phyloP scores from a whole-genome alignment of 192 early-diverging fungal species.

The Coemansia sp. region DNA sequence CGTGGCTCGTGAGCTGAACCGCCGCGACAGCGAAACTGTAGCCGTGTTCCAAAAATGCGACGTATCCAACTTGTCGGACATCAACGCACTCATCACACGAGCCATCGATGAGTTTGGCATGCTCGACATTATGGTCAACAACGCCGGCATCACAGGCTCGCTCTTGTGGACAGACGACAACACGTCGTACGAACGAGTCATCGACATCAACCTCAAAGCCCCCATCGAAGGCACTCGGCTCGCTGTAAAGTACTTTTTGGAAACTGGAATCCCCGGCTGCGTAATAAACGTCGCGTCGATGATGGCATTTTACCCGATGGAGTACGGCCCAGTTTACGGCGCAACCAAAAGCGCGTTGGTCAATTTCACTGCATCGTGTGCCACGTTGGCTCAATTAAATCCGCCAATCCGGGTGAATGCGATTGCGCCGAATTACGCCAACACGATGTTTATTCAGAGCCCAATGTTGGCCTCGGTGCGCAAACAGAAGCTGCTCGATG shows the following conservation, averaged over 20 bases:
- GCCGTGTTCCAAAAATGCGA: constrained; percentile 58
- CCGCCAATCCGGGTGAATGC: constrained; percentile 63
- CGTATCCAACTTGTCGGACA: constrained; percentile 46
- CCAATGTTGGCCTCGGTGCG: constrained; percentile 2
- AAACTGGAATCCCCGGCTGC: constrained; percentile 57
- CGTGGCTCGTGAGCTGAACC: constrained; percentile 45
- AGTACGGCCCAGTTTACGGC: constrained; percentile 67
- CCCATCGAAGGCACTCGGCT: constrained; percentile 75
- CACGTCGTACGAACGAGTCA: constrained; percentile 53
- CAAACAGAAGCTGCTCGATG: constrained; percentile 28
- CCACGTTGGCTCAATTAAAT: constrained; percentile 44
- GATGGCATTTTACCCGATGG: constrained; percentile 62
- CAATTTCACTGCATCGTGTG: constrained; percentile 58
- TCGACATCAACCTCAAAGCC: constrained; percentile 76
- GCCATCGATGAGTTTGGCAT: constrained; percentile 58
- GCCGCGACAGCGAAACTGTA: constrained; percentile 2
- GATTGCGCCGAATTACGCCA: constrained; percentile 61
- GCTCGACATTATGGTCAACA: constrained; percentile 64
- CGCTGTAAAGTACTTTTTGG: constrained; percentile 61
- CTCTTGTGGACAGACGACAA: constrained; percentile 53
- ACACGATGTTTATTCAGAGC: constrained; percentile 54
- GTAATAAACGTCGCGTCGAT: constrained; percentile 77
- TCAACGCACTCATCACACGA: constrained; percentile 35
- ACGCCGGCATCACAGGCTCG: constrained; percentile 59
- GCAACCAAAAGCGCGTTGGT: constrained; percentile 76